Conservation (phyloP, 192 early-diverging fungal genomes). For the Coemansia sp. region DNA sequence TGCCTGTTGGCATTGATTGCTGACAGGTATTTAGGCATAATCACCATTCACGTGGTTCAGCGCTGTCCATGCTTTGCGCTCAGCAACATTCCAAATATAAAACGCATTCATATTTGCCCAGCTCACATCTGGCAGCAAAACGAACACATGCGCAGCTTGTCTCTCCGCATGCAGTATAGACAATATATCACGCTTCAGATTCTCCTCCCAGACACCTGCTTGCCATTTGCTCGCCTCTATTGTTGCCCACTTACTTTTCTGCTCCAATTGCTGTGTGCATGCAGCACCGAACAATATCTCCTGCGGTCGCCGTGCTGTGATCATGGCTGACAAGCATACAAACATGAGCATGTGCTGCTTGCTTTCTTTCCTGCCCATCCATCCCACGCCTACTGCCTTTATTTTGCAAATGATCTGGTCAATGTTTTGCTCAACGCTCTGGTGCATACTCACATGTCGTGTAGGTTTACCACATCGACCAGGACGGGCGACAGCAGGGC, state of each 20-base stretch:
- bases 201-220: not conserved
- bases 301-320: not conserved
- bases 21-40: slow-evolving; percentile 44
- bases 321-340: not conserved
- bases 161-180: not conserved
- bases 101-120: not conserved
- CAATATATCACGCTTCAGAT: not conserved
- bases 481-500: slow-evolving; percentile 70
- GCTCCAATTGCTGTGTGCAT: slow-evolving; percentile 8
- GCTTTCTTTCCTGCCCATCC: not conserved
- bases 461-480: slow-evolving; percentile 72
- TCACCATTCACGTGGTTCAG: slow-evolving; percentile 17
- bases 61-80: slow-evolving; percentile 3
- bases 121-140: slow-evolving; percentile 1
- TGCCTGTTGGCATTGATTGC: slow-evolving; percentile 16
- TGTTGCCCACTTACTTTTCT: not conserved
- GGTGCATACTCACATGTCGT: not conserved
- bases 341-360: not conserved
- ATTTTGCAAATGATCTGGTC: not conserved
- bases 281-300: not conserved
- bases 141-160: slow-evolving; percentile 2
- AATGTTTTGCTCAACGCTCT: not conserved
- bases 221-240: not conserved
- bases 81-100: not conserved
- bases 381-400: not conserved